Conservation (phyloP, 176 grass and related monocot species). For the Areca catechu region DNA sequence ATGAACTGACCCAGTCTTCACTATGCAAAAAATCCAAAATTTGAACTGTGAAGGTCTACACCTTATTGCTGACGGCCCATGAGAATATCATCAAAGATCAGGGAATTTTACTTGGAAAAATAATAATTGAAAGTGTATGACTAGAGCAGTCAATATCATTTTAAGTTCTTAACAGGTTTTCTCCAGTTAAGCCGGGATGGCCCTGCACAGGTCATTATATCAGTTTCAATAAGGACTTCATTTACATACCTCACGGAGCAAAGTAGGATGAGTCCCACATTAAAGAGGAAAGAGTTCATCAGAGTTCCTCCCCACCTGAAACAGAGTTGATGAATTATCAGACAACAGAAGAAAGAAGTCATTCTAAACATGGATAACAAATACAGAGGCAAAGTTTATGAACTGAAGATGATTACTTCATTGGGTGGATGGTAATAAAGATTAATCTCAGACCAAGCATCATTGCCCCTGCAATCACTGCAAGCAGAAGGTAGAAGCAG, state of each 20-base stretch:
- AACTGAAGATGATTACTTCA: constrained; percentile 63
- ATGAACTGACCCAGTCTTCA: no score
- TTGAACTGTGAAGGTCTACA: no score
- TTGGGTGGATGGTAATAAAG: constrained; percentile 99
- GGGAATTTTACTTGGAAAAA: no score
- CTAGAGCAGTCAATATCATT: no score
- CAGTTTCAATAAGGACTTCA: constrained; percentile 12
- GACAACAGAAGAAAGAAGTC: constrained; percentile 9
- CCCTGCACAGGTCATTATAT: no score
- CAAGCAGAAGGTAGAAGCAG: constrained; percentile 94
- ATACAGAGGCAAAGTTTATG: neutral
- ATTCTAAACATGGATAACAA: neutral
- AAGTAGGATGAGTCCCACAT: constrained; percentile 93
- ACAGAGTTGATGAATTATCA: constrained; percentile 9
- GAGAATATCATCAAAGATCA: no score
- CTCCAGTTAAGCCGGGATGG: no score
- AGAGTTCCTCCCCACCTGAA: constrained; percentile 93
- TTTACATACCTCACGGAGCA: constrained; percentile 81
- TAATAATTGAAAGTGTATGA: no score
- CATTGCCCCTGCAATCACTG: constrained; percentile 98
- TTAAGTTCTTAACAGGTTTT: no score
- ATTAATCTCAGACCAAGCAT: constrained; percentile 97
- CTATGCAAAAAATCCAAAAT: no score
- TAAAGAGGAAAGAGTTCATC: constrained; percentile 99
- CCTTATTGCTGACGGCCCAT: no score